phyloP scores from a whole-genome alignment of 306 rosid genomes.

The Crotalaria pallida region DNA sequence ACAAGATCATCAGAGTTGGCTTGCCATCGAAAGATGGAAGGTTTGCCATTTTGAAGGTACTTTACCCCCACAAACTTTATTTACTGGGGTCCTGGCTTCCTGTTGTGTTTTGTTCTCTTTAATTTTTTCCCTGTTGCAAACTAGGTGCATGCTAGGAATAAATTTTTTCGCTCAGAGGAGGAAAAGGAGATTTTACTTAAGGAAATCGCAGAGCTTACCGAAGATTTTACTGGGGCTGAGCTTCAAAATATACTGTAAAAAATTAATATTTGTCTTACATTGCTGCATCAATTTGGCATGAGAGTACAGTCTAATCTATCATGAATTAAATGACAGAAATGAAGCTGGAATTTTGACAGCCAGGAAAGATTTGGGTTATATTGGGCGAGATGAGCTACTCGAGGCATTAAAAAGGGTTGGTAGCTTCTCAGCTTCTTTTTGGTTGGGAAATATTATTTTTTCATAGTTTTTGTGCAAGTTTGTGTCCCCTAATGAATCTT shows the following conservation, averaged over 20 bases:
- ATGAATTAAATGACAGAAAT: slow-evolving; percentile 56
- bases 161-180: slow-evolving; percentile 74
- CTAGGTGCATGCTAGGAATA: slow-evolving; percentile 97
- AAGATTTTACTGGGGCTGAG: slow-evolving; percentile 98
- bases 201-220: slow-evolving; percentile 84
- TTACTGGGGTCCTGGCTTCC: slow-evolving; percentile 9
- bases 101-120: slow-evolving; percentile 3
- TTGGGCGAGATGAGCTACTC: slow-evolving; percentile 81
- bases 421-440: slow-evolving; percentile 16
- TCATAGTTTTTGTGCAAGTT: neutral
- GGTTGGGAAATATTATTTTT: slow-evolving; percentile 24
- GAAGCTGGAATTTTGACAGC: slow-evolving; percentile 99
- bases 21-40: slow-evolving; percentile 96
- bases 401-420: slow-evolving; percentile 98
- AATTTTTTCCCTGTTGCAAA: slow-evolving; percentile 1
- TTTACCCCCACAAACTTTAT: slow-evolving; percentile 3
- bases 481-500: slow-evolving; percentile 20
- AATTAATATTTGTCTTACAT: slow-evolving; percentile 15
- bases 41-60: slow-evolving; percentile 87
- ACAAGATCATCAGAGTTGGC: slow-evolving; percentile 97
- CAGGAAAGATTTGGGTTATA: slow-evolving; percentile 88
- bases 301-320: slow-evolving; percentile 24
- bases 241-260: slow-evolving; percentile 91
- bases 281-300: slow-evolving; percentile 14
- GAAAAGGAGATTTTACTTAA: slow-evolving; percentile 64